Evolutionary conservation across 768 basidiomycete genomes (phyloP).

Genomic region (Glaciozyma antarctica): DNA sequence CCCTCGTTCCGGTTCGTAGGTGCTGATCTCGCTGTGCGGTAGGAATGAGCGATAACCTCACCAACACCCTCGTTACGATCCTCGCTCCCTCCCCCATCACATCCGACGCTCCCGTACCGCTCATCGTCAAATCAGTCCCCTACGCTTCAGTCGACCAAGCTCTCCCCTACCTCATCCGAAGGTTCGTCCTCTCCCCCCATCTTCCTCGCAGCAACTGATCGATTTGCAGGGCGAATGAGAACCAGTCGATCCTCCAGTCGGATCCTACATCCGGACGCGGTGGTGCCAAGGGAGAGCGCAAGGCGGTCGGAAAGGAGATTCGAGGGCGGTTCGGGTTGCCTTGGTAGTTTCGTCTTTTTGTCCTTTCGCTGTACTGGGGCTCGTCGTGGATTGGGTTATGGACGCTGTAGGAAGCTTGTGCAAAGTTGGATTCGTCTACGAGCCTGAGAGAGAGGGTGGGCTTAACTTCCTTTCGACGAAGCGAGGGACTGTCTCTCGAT

Average conservation of each 20-base stretch:
- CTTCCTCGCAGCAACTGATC: background rate
- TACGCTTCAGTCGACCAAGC: slow-evolving; percentile 34
- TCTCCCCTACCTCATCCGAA: slow-evolving; percentile 35
- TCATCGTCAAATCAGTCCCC: slow-evolving; percentile 35
- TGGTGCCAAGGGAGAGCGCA: slow-evolving; percentile 23
- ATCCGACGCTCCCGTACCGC: slow-evolving; percentile 7
- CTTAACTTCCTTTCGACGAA: no score
- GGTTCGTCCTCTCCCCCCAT: background rate
- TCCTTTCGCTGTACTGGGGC: no score
- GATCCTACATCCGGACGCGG: slow-evolving; percentile 25
- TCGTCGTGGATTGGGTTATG: no score
- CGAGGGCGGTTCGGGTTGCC: slow-evolving; percentile 7
- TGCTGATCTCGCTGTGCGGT: background rate
- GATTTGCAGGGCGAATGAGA: slow-evolving; percentile 26
- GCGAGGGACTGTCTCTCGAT: no score
- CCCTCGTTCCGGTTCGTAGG: no score
- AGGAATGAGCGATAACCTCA: slow-evolving; percentile 34
- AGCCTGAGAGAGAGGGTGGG: no score
- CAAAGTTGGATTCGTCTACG: no score
- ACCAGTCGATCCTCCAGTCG: slow-evolving; percentile 28
- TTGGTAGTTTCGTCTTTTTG: no score
- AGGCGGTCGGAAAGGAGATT: slow-evolving; percentile 32
- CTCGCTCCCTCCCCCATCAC: slow-evolving; percentile 5
- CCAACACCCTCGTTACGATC: slow-evolving; percentile 21
- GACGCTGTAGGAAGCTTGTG: no score